Evolutionary conservation across 2,329 filamentous ascomycete species (phyloP).

Genomic region (Lasiodiplodia hormozganensis): DNA sequence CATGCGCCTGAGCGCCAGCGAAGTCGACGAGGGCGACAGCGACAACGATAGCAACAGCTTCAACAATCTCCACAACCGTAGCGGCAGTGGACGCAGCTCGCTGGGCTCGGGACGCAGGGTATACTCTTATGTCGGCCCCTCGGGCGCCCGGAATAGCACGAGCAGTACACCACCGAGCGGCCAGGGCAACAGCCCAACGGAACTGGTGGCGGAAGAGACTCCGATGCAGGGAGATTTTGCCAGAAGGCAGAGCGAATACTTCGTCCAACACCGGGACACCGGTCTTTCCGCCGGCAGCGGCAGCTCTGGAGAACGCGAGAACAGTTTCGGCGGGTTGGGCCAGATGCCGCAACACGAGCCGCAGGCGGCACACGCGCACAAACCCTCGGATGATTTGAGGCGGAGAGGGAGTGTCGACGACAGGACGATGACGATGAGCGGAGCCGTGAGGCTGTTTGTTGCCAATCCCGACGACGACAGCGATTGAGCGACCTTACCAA

Average conservation of each 20-base stretch:
- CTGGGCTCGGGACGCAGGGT: conserved; percentile 52
- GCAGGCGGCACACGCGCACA: conserved; percentile 50
- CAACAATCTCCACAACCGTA: conserved; percentile 68
- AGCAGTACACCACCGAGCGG: conserved; percentile 61
- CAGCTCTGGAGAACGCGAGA: conserved; percentile 55
- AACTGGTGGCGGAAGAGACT: conserved; percentile 54
- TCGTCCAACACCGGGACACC: conserved; percentile 48
- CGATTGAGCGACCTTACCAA: conserved; percentile 43
- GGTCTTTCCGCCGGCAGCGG: conserved; percentile 52
- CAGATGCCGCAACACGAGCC: conserved; percentile 54
- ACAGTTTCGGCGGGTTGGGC: conserved; percentile 62
- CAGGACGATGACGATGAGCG: conserved; percentile 74
- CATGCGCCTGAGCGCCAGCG: conserved; percentile 89
- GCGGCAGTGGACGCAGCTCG: conserved; percentile 76
- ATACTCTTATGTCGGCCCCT: conserved; percentile 45
- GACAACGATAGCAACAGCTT: conserved; percentile 68
- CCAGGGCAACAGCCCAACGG: conserved; percentile 50
- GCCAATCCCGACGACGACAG: conserved; percentile 76
- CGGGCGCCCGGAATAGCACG: conserved; percentile 57
- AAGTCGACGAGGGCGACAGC: conserved; percentile 87
- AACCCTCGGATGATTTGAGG: conserved; percentile 70
- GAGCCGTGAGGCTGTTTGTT: conserved; percentile 76
- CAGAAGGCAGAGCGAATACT: conserved; percentile 47
- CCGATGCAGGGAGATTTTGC: conserved; percentile 48
- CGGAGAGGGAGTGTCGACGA: conserved; percentile 85